Conservation (phyloP, 2,329 filamentous ascomycete genomes). For the Cladosporium velox region DNA sequence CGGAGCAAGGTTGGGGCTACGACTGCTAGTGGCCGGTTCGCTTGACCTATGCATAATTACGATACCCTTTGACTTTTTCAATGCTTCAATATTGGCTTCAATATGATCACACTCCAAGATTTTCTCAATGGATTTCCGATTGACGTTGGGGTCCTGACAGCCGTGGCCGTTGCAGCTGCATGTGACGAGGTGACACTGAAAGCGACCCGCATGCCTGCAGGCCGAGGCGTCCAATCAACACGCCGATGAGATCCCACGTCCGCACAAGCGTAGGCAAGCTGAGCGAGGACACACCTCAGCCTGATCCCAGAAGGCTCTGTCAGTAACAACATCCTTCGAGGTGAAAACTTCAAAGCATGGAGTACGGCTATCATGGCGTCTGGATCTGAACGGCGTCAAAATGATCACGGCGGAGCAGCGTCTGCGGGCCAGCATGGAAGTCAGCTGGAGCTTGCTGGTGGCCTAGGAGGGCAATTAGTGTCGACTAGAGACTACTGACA, state of each 20-base stretch:
- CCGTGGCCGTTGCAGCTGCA: too few relatives aligned
- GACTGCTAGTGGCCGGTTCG: constrained; percentile 14
- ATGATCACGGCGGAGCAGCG: background rate
- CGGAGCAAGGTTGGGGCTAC: constrained; percentile 17
- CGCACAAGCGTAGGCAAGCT: background rate
- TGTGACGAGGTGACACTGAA: too few relatives aligned
- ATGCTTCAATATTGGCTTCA: background rate
- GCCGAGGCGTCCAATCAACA: too few relatives aligned
- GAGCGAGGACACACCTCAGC: background rate
- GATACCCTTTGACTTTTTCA: background rate
- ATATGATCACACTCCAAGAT: background rate
- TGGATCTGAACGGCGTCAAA: background rate
- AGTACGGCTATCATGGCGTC: background rate
- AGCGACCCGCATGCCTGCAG: too few relatives aligned
- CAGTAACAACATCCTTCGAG: background rate
- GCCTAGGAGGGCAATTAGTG: background rate
- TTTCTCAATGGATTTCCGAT: background rate
- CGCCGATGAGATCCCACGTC: too few relatives aligned
- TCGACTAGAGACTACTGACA: background rate
- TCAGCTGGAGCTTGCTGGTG: background rate
- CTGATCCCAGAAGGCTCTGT: background rate
- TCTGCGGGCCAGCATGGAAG: background rate
- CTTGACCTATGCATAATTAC: background rate
- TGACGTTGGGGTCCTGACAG: too few relatives aligned
- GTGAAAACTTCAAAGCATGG: background rate